Evolutionary conservation across 495 filamentous ascomycete species (phyloP), one percentile per base, ranked within the genome.

Genomic region (Penicillium egyptiacum): DNA sequence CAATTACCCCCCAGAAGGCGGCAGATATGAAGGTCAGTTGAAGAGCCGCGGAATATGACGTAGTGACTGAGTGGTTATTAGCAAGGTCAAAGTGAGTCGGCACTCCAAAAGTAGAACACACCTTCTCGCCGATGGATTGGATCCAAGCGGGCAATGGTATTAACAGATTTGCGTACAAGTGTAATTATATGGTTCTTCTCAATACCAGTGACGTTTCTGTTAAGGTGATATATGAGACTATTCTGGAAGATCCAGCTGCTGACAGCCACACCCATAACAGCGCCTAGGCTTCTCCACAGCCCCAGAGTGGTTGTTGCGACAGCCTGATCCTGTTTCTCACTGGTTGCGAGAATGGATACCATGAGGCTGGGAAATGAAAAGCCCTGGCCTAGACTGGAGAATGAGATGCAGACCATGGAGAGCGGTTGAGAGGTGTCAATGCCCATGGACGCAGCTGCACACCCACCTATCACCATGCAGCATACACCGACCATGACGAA

Each of bases 211-310:
- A 92, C 83, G 40, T 79, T 75, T 42, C 69, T 57, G 0, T 83
- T 70, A 1, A 93, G 74, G 50, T 84, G 83, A 11, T 75, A 79
- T 22, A 80, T 60, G 30, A 93, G 75, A 3, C 79, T 76, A 66
- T 92, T 92, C 70, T 93, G 89, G 56, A 93, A 76, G 23, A 92
- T 82, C 61, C 90, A 79, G 64, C 86, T 90, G 54, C 84, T 88
- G 28, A 78, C 74, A 4, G 88, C 81, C 26, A 92, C 82, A 8
- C 89, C 89, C 63, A 92, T 77, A 2, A 92, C 88, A 43, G 76
- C 79, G 10, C 88, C 89, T 28, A 91, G 66, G 45, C 81, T 83
- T 17, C 88, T 73, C 80, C 83, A 89, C 16, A 92, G 71, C 8
- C 85, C 81, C 44, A 91, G 64, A 0, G 88, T 91, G 28, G 80